Evolutionary conservation across 208 protist species (phyloP).

Genomic region (Leishmania amazonensis): DNA sequence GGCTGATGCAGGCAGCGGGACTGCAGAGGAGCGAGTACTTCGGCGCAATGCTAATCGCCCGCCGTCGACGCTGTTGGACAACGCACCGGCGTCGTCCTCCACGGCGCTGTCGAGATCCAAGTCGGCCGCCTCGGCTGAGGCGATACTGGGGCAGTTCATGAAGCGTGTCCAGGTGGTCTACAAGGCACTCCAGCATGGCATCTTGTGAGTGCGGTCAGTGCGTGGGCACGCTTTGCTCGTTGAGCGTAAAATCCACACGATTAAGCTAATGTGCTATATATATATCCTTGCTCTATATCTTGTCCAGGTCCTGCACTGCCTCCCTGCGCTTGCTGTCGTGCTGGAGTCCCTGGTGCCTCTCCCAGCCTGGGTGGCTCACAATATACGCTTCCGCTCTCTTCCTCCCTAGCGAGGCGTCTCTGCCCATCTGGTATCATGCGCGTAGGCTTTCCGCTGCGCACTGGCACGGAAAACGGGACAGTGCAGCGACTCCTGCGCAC

Average conservation of each 20-base stretch:
- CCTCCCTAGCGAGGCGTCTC: background rate
- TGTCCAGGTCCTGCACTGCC: background rate
- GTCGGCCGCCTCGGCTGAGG: slow-evolving; percentile 20
- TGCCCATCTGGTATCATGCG: background rate
- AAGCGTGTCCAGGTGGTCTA: slow-evolving; percentile 70
- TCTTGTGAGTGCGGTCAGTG: slow-evolving; percentile 37
- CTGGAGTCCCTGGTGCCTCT: background rate
- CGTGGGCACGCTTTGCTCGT: background rate
- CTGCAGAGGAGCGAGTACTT: slow-evolving; percentile 11
- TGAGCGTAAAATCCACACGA: background rate
- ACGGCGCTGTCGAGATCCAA: background rate
- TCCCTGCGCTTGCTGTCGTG: background rate
- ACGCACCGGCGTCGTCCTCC: background rate
- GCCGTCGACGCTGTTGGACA: slow-evolving; percentile 15
- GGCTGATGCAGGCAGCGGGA: background rate
- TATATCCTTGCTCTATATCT: background rate
- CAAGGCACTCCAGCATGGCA: slow-evolving; percentile 76
- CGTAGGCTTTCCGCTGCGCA: background rate
- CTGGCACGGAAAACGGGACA: background rate
- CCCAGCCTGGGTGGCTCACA: background rate
- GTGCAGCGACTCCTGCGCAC: background rate
- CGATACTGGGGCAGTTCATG: slow-evolving; percentile 45
- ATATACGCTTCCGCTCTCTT: background rate
- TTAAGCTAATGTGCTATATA: background rate
- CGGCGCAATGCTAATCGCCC: slow-evolving; percentile 4